Conservation (phyloP, 192 early-diverging fungal species). For the Backusella parvicylindrica region DNA sequence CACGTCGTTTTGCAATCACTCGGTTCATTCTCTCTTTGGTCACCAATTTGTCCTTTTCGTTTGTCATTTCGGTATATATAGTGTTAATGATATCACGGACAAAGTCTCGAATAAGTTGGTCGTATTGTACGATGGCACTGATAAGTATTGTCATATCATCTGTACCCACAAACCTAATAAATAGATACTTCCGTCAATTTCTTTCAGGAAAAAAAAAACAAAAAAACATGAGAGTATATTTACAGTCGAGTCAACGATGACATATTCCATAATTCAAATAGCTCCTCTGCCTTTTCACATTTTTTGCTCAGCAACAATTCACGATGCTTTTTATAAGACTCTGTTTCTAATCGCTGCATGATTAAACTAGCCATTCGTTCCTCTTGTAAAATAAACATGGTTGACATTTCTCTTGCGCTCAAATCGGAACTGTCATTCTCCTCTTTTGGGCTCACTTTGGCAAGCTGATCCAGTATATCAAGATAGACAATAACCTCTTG, state of each 20-base stretch:
- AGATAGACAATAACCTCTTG: conserved; percentile 10
- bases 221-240: not conserved
- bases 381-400: not conserved
- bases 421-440: not conserved
- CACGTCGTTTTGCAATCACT: not conserved
- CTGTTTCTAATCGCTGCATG: not conserved
- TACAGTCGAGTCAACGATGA: not conserved
- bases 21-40: not conserved
- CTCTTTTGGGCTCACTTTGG: not conserved
- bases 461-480: not conserved
- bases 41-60: not conserved
- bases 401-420: not conserved
- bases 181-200: not conserved
- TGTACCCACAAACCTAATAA: not conserved
- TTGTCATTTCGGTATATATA: conserved; percentile 4
- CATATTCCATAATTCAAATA: conserved; percentile 9
- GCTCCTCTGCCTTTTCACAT: not conserved
- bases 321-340: not conserved
- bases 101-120: not conserved
- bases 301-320: not conserved
- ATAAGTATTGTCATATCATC: not conserved
- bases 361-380: not conserved
- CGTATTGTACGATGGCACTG: not conserved
- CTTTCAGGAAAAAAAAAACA: not conserved
- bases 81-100: not conserved